Conservation (phyloP, 768 basidiomycete species). For the Pisolithus marmoratus region DNA sequence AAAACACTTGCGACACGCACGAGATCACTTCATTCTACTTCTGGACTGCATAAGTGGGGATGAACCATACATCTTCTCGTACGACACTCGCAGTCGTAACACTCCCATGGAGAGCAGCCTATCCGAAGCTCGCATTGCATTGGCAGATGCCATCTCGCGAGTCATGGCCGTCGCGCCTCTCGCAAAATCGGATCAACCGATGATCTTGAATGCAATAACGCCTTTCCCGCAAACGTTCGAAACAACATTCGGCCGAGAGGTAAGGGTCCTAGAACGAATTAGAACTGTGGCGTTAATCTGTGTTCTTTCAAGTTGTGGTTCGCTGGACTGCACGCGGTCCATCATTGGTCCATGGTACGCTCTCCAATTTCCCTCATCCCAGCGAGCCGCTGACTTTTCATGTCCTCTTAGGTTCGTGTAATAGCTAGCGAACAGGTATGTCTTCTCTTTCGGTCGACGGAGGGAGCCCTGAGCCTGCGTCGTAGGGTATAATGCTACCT, state of each 20-base stretch:
- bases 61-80: slow-evolving; percentile 54
- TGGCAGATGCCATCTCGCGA: slow-evolving; percentile 50
- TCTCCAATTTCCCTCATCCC: not conserved
- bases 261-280: slow-evolving; percentile 21
- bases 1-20: slow-evolving; percentile 81
- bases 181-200: slow-evolving; percentile 45
- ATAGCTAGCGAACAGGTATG: slow-evolving; percentile 78
- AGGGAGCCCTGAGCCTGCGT: slow-evolving; percentile 7
- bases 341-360: slow-evolving; percentile 84
- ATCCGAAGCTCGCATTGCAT: slow-evolving; percentile 49
- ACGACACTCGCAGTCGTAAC: slow-evolving; percentile 71
- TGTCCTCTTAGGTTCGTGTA: slow-evolving; percentile 58
- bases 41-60: slow-evolving; percentile 45
- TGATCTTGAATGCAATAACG: slow-evolving; percentile 76
- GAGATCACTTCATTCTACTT: slow-evolving; percentile 75
- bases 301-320: slow-evolving; percentile 67
- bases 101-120: slow-evolving; percentile 79
- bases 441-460: slow-evolving; percentile 4
- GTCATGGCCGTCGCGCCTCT: slow-evolving; percentile 50
- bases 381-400: slow-evolving; percentile 3
- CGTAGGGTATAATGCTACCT: slow-evolving; percentile 58
- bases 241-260: slow-evolving; percentile 82
- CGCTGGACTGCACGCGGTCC: slow-evolving; percentile 77
- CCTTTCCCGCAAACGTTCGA: slow-evolving; percentile 70
- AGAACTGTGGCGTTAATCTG: slow-evolving; percentile 2